A percentile compares a stretch with the other conserved stretches of the same genome.
These are phyloP conservation scores for Hyphopichia buzzinii DNA, from an alignment of 1,139 yeast species.

Conservation along the genomic window DNA sequence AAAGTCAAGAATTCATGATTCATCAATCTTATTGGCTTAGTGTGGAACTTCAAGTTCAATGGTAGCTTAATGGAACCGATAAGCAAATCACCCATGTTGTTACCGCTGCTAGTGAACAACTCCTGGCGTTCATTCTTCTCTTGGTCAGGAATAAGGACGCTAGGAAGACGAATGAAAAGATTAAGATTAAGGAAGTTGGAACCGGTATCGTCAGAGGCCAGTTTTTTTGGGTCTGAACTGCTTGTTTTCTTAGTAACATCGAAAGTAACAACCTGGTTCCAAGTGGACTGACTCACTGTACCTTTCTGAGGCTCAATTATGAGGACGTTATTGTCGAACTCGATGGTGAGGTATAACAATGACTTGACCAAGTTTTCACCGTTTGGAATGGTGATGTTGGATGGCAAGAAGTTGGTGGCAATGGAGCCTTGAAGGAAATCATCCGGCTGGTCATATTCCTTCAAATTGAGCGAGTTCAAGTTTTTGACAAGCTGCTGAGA, in stretches of 20 bases:
- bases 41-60: conserved; percentile 38
- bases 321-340: conserved; percentile 78
- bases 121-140: conserved; percentile 31
- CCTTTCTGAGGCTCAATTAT: conserved; percentile 82
- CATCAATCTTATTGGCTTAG: conserved; percentile 38
- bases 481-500: conserved; percentile 35
- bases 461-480: conserved; percentile 23
- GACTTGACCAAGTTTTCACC: conserved; percentile 50
- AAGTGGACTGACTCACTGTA: conserved; percentile 50
- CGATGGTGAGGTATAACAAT: conserved; percentile 65
- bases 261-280: conserved; percentile 88
- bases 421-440: conserved; percentile 29
- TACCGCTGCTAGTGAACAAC: conserved; percentile 25
- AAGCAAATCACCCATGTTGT: conserved; percentile 38
- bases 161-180: conserved; percentile 75
- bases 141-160: conserved; percentile 52
- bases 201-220: conserved; percentile 13
- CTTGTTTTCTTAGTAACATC: conserved; percentile 72
- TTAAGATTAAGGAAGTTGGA: conserved; percentile 60
- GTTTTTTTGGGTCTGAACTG: conserved; percentile 12
- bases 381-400: conserved; percentile 62
- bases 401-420: conserved; percentile 56
- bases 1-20: conserved; percentile 49
- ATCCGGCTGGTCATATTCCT: conserved; percentile 13
- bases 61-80: conserved; percentile 46